phyloP scores from a whole-genome alignment of 306 rosid species.

The Lathyrus sativus region DNA sequence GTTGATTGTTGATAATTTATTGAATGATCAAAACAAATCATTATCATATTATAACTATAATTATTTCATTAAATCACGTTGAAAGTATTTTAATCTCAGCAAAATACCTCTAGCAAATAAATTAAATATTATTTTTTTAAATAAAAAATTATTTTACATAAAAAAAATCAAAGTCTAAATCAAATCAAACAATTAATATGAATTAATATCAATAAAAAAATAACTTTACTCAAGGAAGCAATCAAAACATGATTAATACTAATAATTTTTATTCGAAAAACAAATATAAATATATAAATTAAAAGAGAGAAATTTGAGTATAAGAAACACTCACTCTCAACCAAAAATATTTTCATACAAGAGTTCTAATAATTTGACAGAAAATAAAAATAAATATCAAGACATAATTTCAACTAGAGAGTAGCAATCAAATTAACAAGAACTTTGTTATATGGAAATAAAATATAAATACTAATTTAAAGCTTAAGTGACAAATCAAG shows the following conservation, averaged over 20 bases:
- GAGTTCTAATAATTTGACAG: neutral
- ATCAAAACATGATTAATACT: slow-evolving; percentile 1
- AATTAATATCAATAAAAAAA: neutral
- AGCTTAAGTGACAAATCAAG: slow-evolving; percentile 63
- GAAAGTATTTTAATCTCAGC: neutral
- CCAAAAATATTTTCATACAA: too few relatives aligned
- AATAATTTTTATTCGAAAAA: neutral
- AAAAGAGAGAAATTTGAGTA: too few relatives aligned
- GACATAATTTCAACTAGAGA: neutral
- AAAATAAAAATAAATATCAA: neutral
- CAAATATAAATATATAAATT: neutral
- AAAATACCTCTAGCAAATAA: neutral
- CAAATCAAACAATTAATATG: neutral
- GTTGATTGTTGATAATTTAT: too few relatives aligned
- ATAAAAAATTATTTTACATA: too few relatives aligned
- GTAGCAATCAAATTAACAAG: slow-evolving; percentile 8
- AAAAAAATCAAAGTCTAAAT: too few relatives aligned
- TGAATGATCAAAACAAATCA: too few relatives aligned
- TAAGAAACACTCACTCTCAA: too few relatives aligned
- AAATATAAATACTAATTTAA: slow-evolving; percentile 16
- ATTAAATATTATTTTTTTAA: neutral
- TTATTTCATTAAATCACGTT: too few relatives aligned
- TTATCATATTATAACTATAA: too few relatives aligned
- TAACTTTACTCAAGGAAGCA: neutral
- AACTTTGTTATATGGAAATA: slow-evolving; percentile 7